Percentiles rank a stretch among this genome's conserved stretches.
Conservation (phyloP, 306 rosid genomes). For the Dryas octopetala region DNA sequence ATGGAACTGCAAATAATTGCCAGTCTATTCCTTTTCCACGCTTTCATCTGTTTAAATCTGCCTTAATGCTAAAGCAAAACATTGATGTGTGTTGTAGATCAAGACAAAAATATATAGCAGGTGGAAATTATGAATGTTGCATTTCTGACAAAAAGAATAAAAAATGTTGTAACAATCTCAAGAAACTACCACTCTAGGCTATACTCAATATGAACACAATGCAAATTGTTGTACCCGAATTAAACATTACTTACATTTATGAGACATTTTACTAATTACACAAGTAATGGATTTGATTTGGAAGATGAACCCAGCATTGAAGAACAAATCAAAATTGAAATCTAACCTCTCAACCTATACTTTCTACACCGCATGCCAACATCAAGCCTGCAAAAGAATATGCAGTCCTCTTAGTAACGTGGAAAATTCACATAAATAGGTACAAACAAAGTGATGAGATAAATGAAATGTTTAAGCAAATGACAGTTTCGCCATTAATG, state of each 20-base stretch:
- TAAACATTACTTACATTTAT: background rate
- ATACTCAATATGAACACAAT: slow-evolving; percentile 9
- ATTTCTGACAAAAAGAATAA: slow-evolving; percentile 28
- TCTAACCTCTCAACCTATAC: slow-evolving; percentile 23
- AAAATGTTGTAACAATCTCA: slow-evolving; percentile 15
- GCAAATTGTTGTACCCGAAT: background rate
- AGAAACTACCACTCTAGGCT: slow-evolving; percentile 13
- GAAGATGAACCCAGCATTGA: slow-evolving; percentile 26
- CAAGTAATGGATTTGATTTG: slow-evolving; percentile 1
- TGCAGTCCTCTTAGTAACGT: slow-evolving; percentile 17
- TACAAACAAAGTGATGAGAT: background rate
- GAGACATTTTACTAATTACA: slow-evolving; percentile 48
- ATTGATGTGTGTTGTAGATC: background rate
- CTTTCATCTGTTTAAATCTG: background rate
- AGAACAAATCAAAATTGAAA: slow-evolving; percentile 21
- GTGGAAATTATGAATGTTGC: background rate
- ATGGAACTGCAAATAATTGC: background rate
- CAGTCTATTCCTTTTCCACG: background rate
- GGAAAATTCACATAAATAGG: background rate
- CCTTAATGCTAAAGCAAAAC: background rate
- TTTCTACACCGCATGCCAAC: slow-evolving; percentile 23
- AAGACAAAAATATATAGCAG: background rate
- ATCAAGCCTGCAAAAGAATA: slow-evolving; percentile 44
- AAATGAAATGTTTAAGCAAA: background rate
- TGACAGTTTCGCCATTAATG: background rate